Evolutionary conservation across 768 basidiomycete genomes (phyloP).

Genomic region (Pleurotus sapidus): DNA sequence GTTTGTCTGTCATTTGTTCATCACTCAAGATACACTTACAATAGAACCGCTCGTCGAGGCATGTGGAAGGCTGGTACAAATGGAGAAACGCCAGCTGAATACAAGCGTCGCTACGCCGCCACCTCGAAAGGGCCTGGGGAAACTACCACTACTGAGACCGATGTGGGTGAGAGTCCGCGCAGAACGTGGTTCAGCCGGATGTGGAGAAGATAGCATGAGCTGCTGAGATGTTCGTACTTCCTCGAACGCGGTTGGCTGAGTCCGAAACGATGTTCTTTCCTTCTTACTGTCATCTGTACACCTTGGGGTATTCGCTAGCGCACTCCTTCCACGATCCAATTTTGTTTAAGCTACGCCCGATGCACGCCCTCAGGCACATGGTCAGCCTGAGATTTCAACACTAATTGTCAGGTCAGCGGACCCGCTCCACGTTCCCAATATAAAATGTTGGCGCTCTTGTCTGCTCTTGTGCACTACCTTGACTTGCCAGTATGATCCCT

Average conservation of each 20-base stretch:
- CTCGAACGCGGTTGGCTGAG: too few species aligned
- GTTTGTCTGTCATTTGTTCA: too few species aligned
- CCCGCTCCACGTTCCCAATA: too few species aligned
- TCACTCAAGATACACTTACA: not conserved
- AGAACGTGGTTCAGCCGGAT: not conserved
- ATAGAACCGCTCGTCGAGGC: slow-evolving; percentile 59
- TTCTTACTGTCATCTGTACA: too few species aligned
- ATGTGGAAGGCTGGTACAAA: slow-evolving; percentile 64
- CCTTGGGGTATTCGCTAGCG: too few species aligned
- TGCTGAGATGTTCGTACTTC: too few species aligned
- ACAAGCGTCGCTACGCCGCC: slow-evolving; percentile 64
- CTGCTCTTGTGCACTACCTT: not conserved
- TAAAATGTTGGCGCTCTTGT: not conserved
- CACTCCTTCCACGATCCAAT: too few species aligned
- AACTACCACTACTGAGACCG: not conserved
- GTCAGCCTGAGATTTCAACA: too few species aligned
- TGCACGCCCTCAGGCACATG: too few species aligned
- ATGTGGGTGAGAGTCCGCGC: not conserved
- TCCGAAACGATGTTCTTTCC: too few species aligned
- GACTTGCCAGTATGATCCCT: not conserved
- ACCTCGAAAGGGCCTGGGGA: slow-evolving; percentile 11
- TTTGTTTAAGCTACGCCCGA: too few species aligned
- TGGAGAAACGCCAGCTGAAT: slow-evolving; percentile 74
- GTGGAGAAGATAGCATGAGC: not conserved
- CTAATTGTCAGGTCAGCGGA: too few species aligned